phyloP scores from a whole-genome alignment of 129 eudicot genomes.

The Escallonia herrerae region DNA sequence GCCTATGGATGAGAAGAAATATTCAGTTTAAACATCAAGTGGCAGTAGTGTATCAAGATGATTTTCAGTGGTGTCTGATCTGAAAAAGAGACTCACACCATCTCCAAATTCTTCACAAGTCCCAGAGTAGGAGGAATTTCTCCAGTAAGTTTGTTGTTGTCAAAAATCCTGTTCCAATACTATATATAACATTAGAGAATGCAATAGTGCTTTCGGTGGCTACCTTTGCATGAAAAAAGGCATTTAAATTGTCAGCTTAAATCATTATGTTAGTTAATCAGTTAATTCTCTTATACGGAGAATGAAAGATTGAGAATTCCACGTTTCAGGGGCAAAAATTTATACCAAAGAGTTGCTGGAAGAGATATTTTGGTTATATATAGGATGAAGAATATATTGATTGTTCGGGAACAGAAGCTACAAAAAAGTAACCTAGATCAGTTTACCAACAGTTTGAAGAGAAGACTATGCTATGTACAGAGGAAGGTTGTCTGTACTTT shows the following conservation, averaged over 20 bases:
- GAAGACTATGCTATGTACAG: background rate
- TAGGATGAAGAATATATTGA: too few relatives aligned
- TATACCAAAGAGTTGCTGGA: too few relatives aligned
- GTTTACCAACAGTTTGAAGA: background rate
- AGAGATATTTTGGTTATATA: too few relatives aligned
- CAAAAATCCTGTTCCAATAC: constrained; percentile 47
- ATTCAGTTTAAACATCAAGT: too few relatives aligned
- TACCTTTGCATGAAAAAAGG: background rate
- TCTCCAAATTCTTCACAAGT: constrained; percentile 42
- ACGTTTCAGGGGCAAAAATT: too few relatives aligned
- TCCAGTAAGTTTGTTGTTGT: constrained; percentile 61
- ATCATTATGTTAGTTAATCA: too few relatives aligned
- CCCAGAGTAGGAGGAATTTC: constrained; percentile 54
- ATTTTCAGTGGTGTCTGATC: background rate
- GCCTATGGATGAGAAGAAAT: constrained; percentile 25
- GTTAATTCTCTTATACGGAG: too few relatives aligned
- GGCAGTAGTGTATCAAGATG: too few relatives aligned
- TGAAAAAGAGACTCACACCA: constrained; percentile 54
- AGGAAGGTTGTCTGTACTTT: too few relatives aligned
- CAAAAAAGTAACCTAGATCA: too few relatives aligned
- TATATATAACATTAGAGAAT: background rate
- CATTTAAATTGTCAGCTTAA: background rate
- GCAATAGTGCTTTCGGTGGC: background rate
- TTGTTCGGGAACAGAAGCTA: too few relatives aligned
- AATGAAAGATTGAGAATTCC: too few relatives aligned